phyloP scores from a whole-genome alignment of 2,329 filamentous ascomycete genomes.

The Colletotrichum spinosum region DNA sequence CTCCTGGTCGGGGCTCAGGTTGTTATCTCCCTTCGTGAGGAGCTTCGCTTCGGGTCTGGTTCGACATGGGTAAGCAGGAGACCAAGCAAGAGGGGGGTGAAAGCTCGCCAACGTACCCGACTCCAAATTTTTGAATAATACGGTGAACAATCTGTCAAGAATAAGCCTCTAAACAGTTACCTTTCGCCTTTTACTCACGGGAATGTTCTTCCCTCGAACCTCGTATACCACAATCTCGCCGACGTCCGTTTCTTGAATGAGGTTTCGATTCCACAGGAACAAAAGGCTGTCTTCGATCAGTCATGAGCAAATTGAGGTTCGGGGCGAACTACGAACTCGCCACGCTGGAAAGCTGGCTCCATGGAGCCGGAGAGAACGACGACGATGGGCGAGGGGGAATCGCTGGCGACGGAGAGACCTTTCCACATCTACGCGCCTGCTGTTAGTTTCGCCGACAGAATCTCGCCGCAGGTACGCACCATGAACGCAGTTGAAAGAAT shows the following conservation, averaged over 20 bases:
- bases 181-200: constrained; percentile 47
- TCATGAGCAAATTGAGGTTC: too few species aligned
- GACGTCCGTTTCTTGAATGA: constrained; percentile 65
- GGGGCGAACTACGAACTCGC: constrained; percentile 57
- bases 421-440: constrained; percentile 77
- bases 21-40: constrained; percentile 98
- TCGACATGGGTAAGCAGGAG: background rate
- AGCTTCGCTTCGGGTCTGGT: constrained; percentile 73
- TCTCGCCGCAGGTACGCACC: constrained; percentile 56
- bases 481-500: constrained; percentile 94
- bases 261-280: constrained; percentile 80
- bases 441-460: background rate
- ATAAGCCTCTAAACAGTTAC: too few species aligned
- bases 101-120: constrained; percentile 56
- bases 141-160: constrained; percentile 81
- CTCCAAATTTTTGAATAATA: constrained; percentile 80
- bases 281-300: constrained; percentile 49
- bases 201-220: constrained; percentile 92
- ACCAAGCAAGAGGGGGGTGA: background rate
- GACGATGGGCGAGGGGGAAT: constrained; percentile 82
- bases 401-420: constrained; percentile 81
- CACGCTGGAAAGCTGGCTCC: constrained; percentile 85
- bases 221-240: constrained; percentile 77
- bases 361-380: constrained; percentile 87
- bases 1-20: constrained; percentile 50